Conservation (phyloP, 139 green algal genomes). For the Picochlorum sp. region DNA sequence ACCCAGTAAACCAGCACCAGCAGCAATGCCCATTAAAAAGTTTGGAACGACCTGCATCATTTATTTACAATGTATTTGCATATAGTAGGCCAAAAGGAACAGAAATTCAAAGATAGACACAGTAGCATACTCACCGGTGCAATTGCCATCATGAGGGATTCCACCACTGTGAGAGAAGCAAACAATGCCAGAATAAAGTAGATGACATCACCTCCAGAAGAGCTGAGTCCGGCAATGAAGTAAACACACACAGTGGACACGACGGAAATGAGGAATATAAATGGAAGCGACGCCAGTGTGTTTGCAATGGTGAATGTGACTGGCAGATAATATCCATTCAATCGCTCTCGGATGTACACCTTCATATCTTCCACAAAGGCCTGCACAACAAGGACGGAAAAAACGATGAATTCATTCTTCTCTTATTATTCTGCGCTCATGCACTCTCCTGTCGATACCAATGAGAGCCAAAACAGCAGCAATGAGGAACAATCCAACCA, state of each 20-base stretch:
- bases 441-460: neutral
- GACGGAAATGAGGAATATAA: slow-evolving; percentile 57
- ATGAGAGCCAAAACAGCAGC: neutral
- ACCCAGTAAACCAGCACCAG: slow-evolving; percentile 43
- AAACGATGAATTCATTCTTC: slow-evolving; percentile 27
- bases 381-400: too few species aligned
- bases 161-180: slow-evolving; percentile 23
- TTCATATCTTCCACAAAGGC: slow-evolving; percentile 51
- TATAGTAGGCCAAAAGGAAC: neutral
- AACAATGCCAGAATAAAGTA: slow-evolving; percentile 60
- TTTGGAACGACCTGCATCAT: slow-evolving; percentile 53
- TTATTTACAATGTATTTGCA: too few species aligned
- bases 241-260: slow-evolving; percentile 35
- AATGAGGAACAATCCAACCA: neutral
- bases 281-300: slow-evolving; percentile 48
- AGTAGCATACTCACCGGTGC: slow-evolving; percentile 22
- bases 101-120: neutral
- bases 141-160: slow-evolving; percentile 55
- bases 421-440: neutral
- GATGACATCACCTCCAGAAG: slow-evolving; percentile 14
- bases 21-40: slow-evolving; percentile 54
- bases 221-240: slow-evolving; percentile 41
- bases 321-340: slow-evolving; percentile 63
- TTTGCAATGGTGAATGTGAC: slow-evolving; percentile 43
- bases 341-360: slow-evolving; percentile 50